Base-by-base conservation (phyloP, 179 eudicot species). In the Carnegiea gigantea region DNA sequence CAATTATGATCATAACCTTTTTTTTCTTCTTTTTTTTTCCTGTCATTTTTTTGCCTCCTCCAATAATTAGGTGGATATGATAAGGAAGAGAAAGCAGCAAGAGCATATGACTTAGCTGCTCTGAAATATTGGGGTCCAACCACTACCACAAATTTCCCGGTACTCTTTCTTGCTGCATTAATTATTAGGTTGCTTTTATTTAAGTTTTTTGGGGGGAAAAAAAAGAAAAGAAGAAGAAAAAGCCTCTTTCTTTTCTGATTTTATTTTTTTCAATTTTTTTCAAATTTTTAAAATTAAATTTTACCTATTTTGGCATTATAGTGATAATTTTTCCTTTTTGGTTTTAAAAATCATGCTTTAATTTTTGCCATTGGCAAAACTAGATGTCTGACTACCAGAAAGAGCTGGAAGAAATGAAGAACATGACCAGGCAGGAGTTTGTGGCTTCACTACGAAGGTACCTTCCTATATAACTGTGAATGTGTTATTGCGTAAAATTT, bases 101-200 rank as follows among this genome's bases (percentile, higher is more conserved):
- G 94, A 84, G 97, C 98, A 82, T 94, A 94, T 82, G 98, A 94
- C 88, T 90, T 92, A 84, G 98, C 98, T 28, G 98, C 98, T 76
- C 95, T 94, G 75, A 94, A 94, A 86, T 94, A 94, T 84, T 94
- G 98, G 98, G 98, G 98, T 84, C 91, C 92, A 78, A 88, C 97
- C 46, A 93, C 98, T 64, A 93, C 97, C 33, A 94, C 98, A 6
- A 93, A 94, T 85, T 94, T 93, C 83, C 91, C 92, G 83, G 97
- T 94, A 84, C 57, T 57, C 71, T 18, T 15, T 13, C 14, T 53
- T 26, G 17, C 17, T 28, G 28, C 20, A 57, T 57, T 51, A 51
- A 48, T 57, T 20, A 57, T 57, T 18, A 3, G 23, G 62, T 14
- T 57, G n/a, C 62, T 18, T 57, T 57, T 51, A 13, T 51, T 51